Base-by-base conservation (phyloP, 2,329 filamentous ascomycete species). In the Exserohilum rostratum region DNA sequence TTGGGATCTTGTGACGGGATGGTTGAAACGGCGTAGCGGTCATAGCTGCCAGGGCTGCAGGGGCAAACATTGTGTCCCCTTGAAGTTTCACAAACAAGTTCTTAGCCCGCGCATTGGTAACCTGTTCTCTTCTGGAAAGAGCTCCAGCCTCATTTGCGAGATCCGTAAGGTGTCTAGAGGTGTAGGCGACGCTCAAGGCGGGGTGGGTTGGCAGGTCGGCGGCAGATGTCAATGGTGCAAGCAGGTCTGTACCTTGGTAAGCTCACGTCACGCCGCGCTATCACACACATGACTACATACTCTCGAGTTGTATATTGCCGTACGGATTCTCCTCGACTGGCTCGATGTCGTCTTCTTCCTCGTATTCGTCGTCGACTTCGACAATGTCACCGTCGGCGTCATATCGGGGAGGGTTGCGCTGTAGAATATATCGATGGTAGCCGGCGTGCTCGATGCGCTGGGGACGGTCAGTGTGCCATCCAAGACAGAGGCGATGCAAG, bases 361-460 rank as follows among this genome's bases (percentile, higher is more conserved):
- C 85, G 55, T 87, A 85, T 52, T 90, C 87, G 55, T 91, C 88
- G 57, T 88, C 86, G 69, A 85, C 88, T 37, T 91, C 87, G 50
- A 91, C 79, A 59, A 90, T 86, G 70, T 90, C 91, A 59, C 90
- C 90, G 64, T 93, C 90, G 40, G 90, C 86, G 75, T 93, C 90
- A 61, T 90, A 79, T 42, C 90, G 80, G 10, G 85, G 83, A 5
- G 89, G 88, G 64, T 92, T 93, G 62, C 84, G 85, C 72, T 86
- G 85, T 60, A 96, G 86, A 62, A 93, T 90, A 50, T 86, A 82
- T 69, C 91, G 84, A 54, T 83, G 80, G 69, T 89, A 88, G 55
- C 90, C 90, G 30, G 85, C 88, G 72, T 91, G 90, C 52, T 90
- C 87, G 65, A 92, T 83, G 62, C 82, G 80, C 88, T 92, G 70